phyloP scores from a whole-genome alignment of 768 basidiomycete species.

The Russula abietina region DNA sequence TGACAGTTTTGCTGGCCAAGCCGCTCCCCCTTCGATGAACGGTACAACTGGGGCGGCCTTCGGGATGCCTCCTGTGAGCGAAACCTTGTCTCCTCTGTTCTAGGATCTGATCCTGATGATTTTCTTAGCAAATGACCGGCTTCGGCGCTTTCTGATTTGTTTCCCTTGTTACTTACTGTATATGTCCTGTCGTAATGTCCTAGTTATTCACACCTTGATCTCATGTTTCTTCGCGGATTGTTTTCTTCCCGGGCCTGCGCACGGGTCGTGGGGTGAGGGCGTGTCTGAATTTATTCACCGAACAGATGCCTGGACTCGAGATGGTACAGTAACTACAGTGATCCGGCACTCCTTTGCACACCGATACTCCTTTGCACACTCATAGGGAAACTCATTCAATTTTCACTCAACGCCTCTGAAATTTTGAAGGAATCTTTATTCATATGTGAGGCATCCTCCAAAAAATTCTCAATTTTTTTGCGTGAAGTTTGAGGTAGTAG shows the following conservation, averaged over 20 bases:
- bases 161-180: constrained; percentile 3
- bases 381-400: no score
- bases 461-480: no score
- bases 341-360: no score
- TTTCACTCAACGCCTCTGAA: no score
- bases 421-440: no score
- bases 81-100: neutral
- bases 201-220: constrained; percentile 2
- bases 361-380: no score
- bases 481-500: no score
- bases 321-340: no score
- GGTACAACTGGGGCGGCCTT: constrained; percentile 47
- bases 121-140: constrained; percentile 25
- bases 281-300: neutral
- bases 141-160: constrained; percentile 22
- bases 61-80: constrained; percentile 47
- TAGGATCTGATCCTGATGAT: neutral
- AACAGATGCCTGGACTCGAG: neutral
- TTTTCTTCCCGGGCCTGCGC: neutral
- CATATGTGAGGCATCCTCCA: no score
- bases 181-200: constrained; percentile 8
- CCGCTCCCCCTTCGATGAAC: constrained; percentile 55
- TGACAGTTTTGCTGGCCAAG: constrained; percentile 55
- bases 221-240: neutral
- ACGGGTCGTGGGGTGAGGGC: neutral